Conservation (phyloP, 179 eudicot genomes). For the Beta lomatogona region DNA sequence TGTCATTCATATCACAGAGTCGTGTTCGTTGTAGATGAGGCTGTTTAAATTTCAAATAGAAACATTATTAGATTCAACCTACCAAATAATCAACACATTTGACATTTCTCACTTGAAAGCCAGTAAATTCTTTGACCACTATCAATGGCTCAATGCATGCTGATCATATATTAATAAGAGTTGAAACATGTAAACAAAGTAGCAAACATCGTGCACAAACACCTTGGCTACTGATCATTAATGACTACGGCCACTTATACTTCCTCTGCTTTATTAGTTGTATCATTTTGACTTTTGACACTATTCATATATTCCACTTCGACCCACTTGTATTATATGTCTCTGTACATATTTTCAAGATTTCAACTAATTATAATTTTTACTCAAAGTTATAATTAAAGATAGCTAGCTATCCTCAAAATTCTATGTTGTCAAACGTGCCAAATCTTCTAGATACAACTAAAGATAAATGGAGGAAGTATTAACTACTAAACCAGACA, state of each 20-base stretch:
- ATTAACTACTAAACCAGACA: neutral
- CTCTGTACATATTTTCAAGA: no score
- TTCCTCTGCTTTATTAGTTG: no score
- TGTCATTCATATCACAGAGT: conserved; percentile 92
- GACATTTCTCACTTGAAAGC: neutral
- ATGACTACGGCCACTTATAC: neutral
- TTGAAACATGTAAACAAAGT: neutral
- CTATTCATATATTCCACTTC: no score
- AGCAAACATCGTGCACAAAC: neutral
- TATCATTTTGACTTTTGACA: no score
- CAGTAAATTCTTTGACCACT: neutral
- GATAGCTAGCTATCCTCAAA: no score
- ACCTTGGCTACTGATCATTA: neutral
- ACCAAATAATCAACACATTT: neutral
- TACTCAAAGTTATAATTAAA: no score
- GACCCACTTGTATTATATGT: no score
- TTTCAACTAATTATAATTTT: no score
- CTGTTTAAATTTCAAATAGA: conserved; percentile 50
- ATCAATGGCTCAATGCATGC: neutral
- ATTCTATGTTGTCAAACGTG: no score
- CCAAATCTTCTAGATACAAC: no score
- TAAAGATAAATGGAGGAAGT: no score
- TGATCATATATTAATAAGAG: neutral
- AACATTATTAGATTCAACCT: conserved; percentile 2
- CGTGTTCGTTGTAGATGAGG: conserved; percentile 97